Evolutionary conservation across 345 rosid species (phyloP), one percentile per base, ranked within the genome.

Genomic region (Citrus medica): DNA sequence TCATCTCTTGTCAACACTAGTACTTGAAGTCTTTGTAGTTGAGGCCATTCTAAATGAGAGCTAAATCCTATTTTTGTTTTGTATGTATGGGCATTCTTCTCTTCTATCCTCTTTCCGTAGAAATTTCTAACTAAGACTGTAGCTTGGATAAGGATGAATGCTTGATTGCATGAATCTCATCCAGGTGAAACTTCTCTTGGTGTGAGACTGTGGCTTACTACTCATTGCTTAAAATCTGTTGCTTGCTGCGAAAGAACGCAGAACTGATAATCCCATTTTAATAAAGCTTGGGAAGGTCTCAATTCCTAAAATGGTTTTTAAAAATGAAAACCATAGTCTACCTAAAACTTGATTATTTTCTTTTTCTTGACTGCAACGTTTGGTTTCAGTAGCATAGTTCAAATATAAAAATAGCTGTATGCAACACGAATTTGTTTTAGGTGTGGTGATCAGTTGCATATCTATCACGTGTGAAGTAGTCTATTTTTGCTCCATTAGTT

Each of bases 401-500:
- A 8, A 35, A 21, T 21, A 4, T 65, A 32, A 33, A 32, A 65
- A 7, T 21, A 4, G 51, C 51, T 65, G 27, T 22, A 59, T 22
- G 62, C 42, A 7, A 19, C 21, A 19, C 1, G 4, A 19, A 9
- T 30, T 16, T 9, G 55, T 30, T 62, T 62, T 48, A 65, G 33
- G 63, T 32, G 48, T 53, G 35, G 16, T 35, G 64, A 55, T 30
- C 61, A 48, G 33, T 32, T 35, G 24, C 10, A 1, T 37, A 16
- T 37, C 40, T 37, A 37, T 37, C 40, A 37, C 7, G 40, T 37
- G 40, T 37, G 40, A 7, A 37, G 40, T 55, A 30, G 28, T 65
- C 30, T 53, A 55, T 76, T 56, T 67, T 67, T 56, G 64, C 40
- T 17, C 17, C 37, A 33, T 35, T 58, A 55, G 73, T 76, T 75